These are phyloP conservation scores for Phyllosticta citriasiana DNA, from an alignment of 2,329 filamentous ascomycete genomes.

Conservation along the genomic window DNA sequence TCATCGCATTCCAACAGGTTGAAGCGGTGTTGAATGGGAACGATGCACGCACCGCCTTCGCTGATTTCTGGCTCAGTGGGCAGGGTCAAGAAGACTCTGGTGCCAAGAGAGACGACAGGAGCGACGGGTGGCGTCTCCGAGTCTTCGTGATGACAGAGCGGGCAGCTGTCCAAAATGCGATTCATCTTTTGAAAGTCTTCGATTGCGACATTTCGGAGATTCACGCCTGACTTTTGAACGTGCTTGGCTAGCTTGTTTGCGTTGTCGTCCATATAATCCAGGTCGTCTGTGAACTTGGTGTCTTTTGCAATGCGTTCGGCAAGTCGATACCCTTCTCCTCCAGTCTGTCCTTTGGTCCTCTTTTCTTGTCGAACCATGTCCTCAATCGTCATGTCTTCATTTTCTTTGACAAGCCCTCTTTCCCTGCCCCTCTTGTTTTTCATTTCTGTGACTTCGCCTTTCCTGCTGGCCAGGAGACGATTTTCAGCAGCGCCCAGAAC, in stretches of 20 bases:
- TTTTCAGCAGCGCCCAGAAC: slow-evolving; percentile 83
- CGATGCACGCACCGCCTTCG: slow-evolving; percentile 75
- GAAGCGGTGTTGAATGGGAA: slow-evolving; percentile 73
- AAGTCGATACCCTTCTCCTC: slow-evolving; percentile 70
- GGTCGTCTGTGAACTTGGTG: slow-evolving; percentile 75
- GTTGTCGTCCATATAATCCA: slow-evolving; percentile 98
- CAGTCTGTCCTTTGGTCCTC: slow-evolving; percentile 65
- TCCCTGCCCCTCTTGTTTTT: slow-evolving; percentile 75
- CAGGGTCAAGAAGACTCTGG: slow-evolving; percentile 77
- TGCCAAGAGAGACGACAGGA: slow-evolving; percentile 76
- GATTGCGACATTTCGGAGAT: slow-evolving; percentile 79
- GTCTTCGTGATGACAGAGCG: slow-evolving; percentile 88
- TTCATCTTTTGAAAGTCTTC: slow-evolving; percentile 85
- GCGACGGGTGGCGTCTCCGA: slow-evolving; percentile 63
- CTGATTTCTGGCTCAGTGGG: slow-evolving; percentile 82
- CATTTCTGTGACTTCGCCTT: slow-evolving; percentile 65
- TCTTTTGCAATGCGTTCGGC: slow-evolving; percentile 94
- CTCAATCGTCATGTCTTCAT: slow-evolving; percentile 90
- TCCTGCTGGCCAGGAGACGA: slow-evolving; percentile 68
- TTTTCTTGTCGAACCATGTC: slow-evolving; percentile 96
- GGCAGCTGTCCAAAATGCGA: slow-evolving; percentile 73
- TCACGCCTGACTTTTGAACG: slow-evolving; percentile 78
- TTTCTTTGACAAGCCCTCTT: slow-evolving; percentile 75
- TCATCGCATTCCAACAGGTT: slow-evolving; percentile 98
- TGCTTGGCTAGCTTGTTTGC: slow-evolving; percentile 78